A percentile compares a stretch with the other conserved stretches of the same genome.
phyloP scores from a whole-genome alignment of 2,329 filamentous ascomycete genomes.

The Xylaria sp. region DNA sequence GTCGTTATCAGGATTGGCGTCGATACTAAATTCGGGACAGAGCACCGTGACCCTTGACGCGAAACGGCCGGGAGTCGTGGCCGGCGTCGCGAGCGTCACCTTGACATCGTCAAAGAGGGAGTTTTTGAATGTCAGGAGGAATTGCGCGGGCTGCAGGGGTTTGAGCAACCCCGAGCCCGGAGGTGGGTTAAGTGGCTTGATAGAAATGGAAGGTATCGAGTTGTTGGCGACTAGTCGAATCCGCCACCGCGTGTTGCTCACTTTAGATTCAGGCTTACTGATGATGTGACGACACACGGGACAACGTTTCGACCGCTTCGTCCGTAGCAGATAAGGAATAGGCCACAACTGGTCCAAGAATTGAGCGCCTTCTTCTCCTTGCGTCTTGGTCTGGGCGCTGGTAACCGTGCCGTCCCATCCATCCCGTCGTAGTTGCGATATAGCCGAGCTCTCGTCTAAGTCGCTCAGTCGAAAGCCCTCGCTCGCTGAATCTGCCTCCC shows the following conservation, averaged over 20 bases:
- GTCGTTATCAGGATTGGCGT: conserved; percentile 85
- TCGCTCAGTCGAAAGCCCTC: conserved; percentile 77
- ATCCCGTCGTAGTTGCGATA: conserved; percentile 67
- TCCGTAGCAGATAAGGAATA: conserved; percentile 83
- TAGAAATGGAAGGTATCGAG: conserved; percentile 85
- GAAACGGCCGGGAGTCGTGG: conserved; percentile 80
- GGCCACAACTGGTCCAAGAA: conserved; percentile 83
- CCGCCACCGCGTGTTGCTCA: conserved; percentile 88
- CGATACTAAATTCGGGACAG: conserved; percentile 93
- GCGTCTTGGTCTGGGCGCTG: conserved; percentile 60
- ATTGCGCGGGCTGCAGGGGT: conserved; percentile 74
- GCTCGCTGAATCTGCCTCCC: conserved; percentile 75
- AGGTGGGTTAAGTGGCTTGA: conserved; percentile 67
- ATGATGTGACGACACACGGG: conserved; percentile 94
- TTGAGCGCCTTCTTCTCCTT: conserved; percentile 63
- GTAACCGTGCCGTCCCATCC: conserved; percentile 74
- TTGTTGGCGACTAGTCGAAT: conserved; percentile 89
- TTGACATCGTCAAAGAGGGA: conserved; percentile 92
- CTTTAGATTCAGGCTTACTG: conserved; percentile 91
- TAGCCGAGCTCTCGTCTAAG: conserved; percentile 70
- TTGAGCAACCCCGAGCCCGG: conserved; percentile 56
- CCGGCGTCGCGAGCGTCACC: conserved; percentile 87
- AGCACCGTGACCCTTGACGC: conserved; percentile 87
- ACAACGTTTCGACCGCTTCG: conserved; percentile 94
- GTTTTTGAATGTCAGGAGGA: conserved; percentile 90